A percentile compares a stretch with the other conserved stretches of the same genome.
Conservation (phyloP, 108 stramenopile genomes). For the Cylindrotheca fusiformis region DNA sequence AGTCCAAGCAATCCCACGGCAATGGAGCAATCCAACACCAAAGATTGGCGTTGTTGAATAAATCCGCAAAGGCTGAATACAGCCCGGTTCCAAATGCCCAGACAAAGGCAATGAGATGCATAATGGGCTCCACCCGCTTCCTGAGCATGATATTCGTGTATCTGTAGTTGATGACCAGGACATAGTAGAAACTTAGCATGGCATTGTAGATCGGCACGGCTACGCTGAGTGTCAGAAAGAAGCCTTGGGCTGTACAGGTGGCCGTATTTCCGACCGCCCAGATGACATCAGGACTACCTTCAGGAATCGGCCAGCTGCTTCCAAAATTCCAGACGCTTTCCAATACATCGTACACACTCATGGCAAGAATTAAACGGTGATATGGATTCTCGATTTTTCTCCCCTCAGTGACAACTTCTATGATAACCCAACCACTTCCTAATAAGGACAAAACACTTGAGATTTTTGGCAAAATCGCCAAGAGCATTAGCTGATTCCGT, state of each 20-base stretch:
- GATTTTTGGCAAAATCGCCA: conserved; percentile 12
- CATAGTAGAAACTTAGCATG: conserved; percentile 42
- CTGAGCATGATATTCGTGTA: conserved; percentile 24
- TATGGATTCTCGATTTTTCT: conserved; percentile 1
- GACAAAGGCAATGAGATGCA: conserved; percentile 33
- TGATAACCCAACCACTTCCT: conserved; percentile 8
- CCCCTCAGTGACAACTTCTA: neutral
- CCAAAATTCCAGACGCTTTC: conserved; percentile 27
- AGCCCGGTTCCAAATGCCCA: conserved; percentile 21
- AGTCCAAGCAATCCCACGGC: conserved; percentile 27
- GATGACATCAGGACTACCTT: conserved; percentile 20
- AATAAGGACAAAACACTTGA: conserved; percentile 5
- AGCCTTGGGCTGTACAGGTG: conserved; percentile 54
- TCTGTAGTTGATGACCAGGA: conserved; percentile 42
- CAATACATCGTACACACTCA: conserved; percentile 23
- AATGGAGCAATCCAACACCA: conserved; percentile 60
- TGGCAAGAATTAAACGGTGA: conserved; percentile 27
- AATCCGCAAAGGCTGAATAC: conserved; percentile 15
- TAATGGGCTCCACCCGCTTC: conserved; percentile 23
- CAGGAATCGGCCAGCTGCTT: conserved; percentile 48
- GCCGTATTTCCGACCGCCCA: conserved; percentile 36
- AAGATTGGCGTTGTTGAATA: conserved; percentile 42
- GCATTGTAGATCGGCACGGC: conserved; percentile 47
- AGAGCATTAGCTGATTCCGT: neutral
- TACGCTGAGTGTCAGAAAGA: conserved; percentile 47